Conservation (phyloP, 176 grass and related monocot genomes). For the Bromus sterilis region DNA sequence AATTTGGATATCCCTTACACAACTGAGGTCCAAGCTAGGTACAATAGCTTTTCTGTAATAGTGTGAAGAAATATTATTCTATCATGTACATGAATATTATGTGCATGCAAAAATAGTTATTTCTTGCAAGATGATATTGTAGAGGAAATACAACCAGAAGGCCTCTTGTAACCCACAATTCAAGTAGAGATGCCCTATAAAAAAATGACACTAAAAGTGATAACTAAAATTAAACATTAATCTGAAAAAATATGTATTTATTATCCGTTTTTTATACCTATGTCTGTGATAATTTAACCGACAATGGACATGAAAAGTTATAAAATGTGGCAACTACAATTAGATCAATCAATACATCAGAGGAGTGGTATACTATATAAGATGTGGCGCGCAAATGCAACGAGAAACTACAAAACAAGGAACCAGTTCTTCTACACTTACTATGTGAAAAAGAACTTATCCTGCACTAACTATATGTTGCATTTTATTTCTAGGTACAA, state of each 20-base stretch:
- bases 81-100: not conserved
- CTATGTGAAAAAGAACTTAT: not conserved
- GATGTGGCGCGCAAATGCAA: not conserved
- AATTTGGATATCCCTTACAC: not conserved
- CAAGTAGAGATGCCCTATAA: not conserved
- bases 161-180: not conserved
- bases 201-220: too few species aligned
- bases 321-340: not conserved
- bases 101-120: not conserved
- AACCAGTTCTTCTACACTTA: too few species aligned
- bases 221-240: too few species aligned
- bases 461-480: not conserved
- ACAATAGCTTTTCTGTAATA: not conserved
- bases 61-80: not conserved
- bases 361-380: not conserved
- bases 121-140: not conserved
- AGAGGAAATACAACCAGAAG: not conserved
- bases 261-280: not conserved
- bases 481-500: not conserved
- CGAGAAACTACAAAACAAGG: not conserved
- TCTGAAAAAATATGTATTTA: not conserved
- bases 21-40: not conserved
- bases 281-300: not conserved
- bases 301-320: not conserved
- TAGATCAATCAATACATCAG: not conserved